Evolutionary conservation across 2,329 filamentous ascomycete genomes (phyloP), one percentile per base, ranked within the genome.

Genomic region (Aureobasidium sp.): DNA sequence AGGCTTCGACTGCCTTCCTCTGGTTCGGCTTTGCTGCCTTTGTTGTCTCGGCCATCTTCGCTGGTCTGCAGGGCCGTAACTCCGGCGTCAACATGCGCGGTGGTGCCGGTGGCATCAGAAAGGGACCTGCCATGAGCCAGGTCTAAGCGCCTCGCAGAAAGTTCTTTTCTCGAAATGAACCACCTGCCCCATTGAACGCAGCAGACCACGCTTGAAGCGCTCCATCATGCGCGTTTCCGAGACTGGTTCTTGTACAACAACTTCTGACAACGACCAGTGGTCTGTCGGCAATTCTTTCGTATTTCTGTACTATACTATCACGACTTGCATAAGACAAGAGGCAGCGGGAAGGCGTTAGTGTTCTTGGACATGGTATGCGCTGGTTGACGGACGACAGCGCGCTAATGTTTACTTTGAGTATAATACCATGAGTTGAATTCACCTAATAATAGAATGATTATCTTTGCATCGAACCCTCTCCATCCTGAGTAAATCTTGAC

Each of bases 21-120:
- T 93, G 87, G 87, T 91, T 92, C 76, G 82, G 90, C 53, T 90
- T 87, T 72, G 81, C 77, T 42, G 79, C 82, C 29, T 88, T 87
- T 70, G 76, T 78, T 31, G 84, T 71, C 20, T 75, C 78, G 3
- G 80, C 81, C 44, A 72, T 85, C 48, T 77, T 84, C 70, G 80
- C 89, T 65, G 76, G 81, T 61, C 72, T 85, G 68, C 75, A 77
- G 64, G 79, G 81, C 63, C 78, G 81, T 67, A 79, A 81, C 41
- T 79, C 81, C 68, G 77, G 81, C 36, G 71, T 71, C 64, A 77
- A 76, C 67, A 69, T 75, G 49, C 80, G 84, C 44, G 75, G 79
- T 60, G 72, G 75, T 62, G 74, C 79, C 49, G 70, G 74, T 62
- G 74, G 77, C 36, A 74, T 79, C 63, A 75, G 79, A 44, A 76